Evolutionary conservation across 257 asterid genomes (phyloP).

Genomic region (Scutellaria galericulata): DNA sequence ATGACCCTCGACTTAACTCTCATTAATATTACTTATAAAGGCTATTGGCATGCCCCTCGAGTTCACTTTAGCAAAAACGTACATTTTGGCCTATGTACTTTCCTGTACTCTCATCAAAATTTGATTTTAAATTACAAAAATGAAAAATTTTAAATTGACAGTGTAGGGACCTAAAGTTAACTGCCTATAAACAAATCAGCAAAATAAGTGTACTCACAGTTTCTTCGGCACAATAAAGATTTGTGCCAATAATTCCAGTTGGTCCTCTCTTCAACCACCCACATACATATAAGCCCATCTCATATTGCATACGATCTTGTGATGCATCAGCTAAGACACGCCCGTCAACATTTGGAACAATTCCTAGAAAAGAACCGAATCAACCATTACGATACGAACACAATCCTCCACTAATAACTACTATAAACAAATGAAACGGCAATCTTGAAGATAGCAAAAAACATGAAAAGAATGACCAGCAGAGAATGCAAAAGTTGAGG

Average conservation of each 20-base stretch:
- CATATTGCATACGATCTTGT: constrained; percentile 45
- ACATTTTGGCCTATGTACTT: too few relatives aligned
- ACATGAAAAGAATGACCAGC: neutral
- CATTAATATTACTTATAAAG: neutral
- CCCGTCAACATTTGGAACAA: constrained; percentile 80
- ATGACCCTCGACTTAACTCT: neutral
- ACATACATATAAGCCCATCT: constrained; percentile 75
- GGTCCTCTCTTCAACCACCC: constrained; percentile 99
- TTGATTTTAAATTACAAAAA: too few relatives aligned
- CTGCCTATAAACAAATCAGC: constrained; percentile 7
- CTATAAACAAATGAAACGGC: constrained; percentile 6
- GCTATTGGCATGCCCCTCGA: neutral
- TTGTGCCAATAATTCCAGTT: constrained; percentile 82
- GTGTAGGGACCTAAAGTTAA: neutral
- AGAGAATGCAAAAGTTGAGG: neutral
- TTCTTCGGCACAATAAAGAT: constrained; percentile 84
- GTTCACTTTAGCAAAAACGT: too few relatives aligned
- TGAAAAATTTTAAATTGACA: too few relatives aligned
- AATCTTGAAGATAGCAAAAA: constrained; percentile 3
- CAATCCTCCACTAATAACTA: neutral
- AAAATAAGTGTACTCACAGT: constrained; percentile 55
- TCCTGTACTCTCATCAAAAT: too few relatives aligned
- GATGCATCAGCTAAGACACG: constrained; percentile 57
- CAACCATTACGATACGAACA: neutral
- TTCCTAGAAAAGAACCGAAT: constrained; percentile 49